Percentiles rank a stretch among this genome's conserved stretches.
phyloP scores from a whole-genome alignment of 2,329 filamentous ascomycete genomes.

The Westerdykella aurantiaca region DNA sequence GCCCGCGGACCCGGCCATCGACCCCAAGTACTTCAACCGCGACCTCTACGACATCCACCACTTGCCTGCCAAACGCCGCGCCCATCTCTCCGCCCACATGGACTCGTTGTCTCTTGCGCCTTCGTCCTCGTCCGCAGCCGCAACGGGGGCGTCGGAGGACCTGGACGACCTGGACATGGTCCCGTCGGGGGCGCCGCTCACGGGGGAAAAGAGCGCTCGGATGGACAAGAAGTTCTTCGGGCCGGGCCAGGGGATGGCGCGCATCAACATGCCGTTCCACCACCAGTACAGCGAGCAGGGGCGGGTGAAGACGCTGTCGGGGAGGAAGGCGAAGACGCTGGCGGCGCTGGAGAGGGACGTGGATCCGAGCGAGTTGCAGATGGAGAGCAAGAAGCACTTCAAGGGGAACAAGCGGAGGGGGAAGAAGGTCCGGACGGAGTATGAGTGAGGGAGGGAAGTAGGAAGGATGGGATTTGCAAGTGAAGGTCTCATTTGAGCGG shows the following conservation, averaged over 20 bases:
- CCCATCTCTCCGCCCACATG: constrained; percentile 52
- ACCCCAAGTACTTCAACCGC: constrained; percentile 73
- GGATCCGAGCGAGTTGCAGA: constrained; percentile 68
- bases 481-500: too few species aligned
- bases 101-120: constrained; percentile 10
- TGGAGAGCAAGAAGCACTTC: constrained; percentile 84
- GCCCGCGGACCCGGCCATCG: constrained; percentile 58
- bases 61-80: constrained; percentile 73
- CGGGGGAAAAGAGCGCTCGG: constrained; percentile 66
- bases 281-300: constrained; percentile 85
- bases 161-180: constrained; percentile 39
- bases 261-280: constrained; percentile 76
- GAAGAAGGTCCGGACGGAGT: constrained; percentile 44
- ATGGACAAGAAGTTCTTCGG: constrained; percentile 91
- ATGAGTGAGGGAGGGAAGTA: constrained; percentile 19
- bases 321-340: constrained; percentile 75
- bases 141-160: neutral
- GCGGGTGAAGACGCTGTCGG: constrained; percentile 63
- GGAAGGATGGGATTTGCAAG: neutral
- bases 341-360: constrained; percentile 78
- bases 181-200: constrained; percentile 27
- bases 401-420: constrained; percentile 68
- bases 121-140: constrained; percentile 24
- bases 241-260: constrained; percentile 54
- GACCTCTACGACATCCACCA: constrained; percentile 82